A percentile compares a stretch with the other conserved stretches of the same genome.
These are phyloP conservation scores for Gigaspora rosea DNA, from an alignment of 192 early-diverging fungal genomes.

Conservation along the genomic window DNA sequence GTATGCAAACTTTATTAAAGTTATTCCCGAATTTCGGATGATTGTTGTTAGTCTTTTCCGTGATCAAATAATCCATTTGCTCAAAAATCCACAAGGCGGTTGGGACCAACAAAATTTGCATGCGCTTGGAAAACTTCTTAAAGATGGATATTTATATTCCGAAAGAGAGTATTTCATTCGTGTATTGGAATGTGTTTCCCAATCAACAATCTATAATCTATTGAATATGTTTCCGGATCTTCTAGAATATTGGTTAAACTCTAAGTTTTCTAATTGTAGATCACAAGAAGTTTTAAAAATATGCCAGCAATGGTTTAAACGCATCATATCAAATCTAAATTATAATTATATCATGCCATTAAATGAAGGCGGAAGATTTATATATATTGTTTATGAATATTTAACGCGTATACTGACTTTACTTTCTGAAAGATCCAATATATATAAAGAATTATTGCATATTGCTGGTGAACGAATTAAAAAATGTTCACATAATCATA, in stretches of 20 bases:
- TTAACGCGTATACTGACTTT: background rate
- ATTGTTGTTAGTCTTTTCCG: background rate
- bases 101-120: background rate
- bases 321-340: background rate
- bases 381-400: background rate
- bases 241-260: background rate
- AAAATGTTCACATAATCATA: background rate
- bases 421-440: background rate
- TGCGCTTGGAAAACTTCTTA: background rate
- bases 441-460: background rate
- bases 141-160: background rate
- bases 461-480: background rate
- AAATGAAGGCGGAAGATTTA: background rate
- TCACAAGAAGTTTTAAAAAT: background rate
- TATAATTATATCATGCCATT: background rate
- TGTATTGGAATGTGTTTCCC: background rate
- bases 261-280: background rate
- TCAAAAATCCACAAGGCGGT: background rate
- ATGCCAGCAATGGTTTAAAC: background rate
- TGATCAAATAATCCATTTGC: background rate
- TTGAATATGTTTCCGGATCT: background rate
- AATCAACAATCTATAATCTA: background rate
- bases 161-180: background rate
- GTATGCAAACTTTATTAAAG: background rate
- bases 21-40: background rate